Evolutionary conservation across 768 basidiomycete genomes (phyloP).

Genomic region (Lentinus brumalis): DNA sequence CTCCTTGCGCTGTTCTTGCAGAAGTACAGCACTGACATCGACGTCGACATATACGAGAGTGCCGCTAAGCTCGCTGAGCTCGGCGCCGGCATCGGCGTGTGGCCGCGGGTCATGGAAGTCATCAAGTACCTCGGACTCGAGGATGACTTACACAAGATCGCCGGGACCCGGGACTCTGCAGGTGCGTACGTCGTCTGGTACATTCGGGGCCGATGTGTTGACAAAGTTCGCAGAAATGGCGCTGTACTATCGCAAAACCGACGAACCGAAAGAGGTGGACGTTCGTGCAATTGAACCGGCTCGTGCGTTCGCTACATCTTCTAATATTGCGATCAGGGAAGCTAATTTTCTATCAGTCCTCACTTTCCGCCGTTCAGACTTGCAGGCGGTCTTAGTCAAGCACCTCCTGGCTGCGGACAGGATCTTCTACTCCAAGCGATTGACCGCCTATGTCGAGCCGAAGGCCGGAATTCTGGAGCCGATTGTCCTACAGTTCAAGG

Average conservation of each 20-base stretch:
- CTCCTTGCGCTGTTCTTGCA: slow-evolving; percentile 25
- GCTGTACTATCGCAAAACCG: slow-evolving; percentile 16
- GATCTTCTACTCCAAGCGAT: slow-evolving; percentile 33
- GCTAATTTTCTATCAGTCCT: too few species aligned
- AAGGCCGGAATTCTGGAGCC: not conserved
- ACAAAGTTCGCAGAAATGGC: not conserved
- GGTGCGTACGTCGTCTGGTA: not conserved
- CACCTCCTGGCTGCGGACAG: slow-evolving; percentile 19
- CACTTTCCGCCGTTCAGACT: slow-evolving; percentile 30
- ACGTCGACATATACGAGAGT: slow-evolving; percentile 30
- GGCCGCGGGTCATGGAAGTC: slow-evolving; percentile 24
- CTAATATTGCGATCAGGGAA: too few species aligned
- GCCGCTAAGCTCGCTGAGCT: slow-evolving; percentile 20
- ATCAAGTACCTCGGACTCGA: slow-evolving; percentile 24
- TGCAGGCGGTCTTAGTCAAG: slow-evolving; percentile 28
- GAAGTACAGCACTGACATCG: slow-evolving; percentile 14
- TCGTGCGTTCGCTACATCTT: not conserved
- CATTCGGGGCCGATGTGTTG: not conserved
- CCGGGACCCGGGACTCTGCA: not conserved
- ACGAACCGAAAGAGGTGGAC: not conserved
- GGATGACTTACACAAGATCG: not conserved
- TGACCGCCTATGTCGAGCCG: slow-evolving; percentile 29
- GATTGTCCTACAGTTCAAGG: slow-evolving; percentile 28
- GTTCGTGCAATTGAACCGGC: not conserved
- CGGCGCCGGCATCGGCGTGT: slow-evolving; percentile 30